Evolutionary conservation across 148 eudicot genomes (phyloP), one percentile per base, ranked within the genome.

Genomic region (Suaeda aralocaspica): DNA sequence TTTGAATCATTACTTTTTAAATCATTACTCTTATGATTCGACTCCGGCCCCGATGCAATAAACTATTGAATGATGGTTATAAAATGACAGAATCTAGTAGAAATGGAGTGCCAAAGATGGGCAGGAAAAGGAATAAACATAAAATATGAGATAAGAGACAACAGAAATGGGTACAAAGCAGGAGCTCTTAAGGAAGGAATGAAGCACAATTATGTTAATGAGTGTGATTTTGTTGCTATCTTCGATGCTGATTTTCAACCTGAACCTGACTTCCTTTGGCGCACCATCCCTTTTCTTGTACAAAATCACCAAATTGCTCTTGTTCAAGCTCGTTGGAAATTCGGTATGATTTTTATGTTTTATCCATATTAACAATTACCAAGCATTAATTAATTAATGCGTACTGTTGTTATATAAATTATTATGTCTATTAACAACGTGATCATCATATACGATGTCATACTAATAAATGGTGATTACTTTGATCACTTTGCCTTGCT

Each of bases 181-280:
- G 96, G 92, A 28, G 88, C 92, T 22, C 84, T 90, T 8, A 86
- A 86, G 59, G 87, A 87, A 69, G 96, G 96, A 72, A 70, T 90
- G 82, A 85, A 77, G 70, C 89, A 78, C 19, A 72, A 49, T n/a
- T 90, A 90, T 46, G 92, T 86, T 7, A 82, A 84, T 34, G 69
- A 76, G 1, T 90, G 96, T 67, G 92, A 90, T 26, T 82, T 82
- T 45, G 96, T 87, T 1, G 90, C 82, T 50, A 84, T 90, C 34
- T 87, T 90, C 69, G 96, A 90, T 64, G 92, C 96, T 22, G 96
- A 90, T 78, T 90, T 90, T 53, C 92, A 84, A 64, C 96, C 96
- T 10, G 88, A 90, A 16, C 86, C 90, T 6, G 92, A 90, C 66
- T 90, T 82, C 75, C 71, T 90, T 28, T 82, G 82, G 79, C 79